These are phyloP conservation scores for Fraxinus floribunda DNA, from an alignment of 305 asterid species.

Conservation along the genomic window DNA sequence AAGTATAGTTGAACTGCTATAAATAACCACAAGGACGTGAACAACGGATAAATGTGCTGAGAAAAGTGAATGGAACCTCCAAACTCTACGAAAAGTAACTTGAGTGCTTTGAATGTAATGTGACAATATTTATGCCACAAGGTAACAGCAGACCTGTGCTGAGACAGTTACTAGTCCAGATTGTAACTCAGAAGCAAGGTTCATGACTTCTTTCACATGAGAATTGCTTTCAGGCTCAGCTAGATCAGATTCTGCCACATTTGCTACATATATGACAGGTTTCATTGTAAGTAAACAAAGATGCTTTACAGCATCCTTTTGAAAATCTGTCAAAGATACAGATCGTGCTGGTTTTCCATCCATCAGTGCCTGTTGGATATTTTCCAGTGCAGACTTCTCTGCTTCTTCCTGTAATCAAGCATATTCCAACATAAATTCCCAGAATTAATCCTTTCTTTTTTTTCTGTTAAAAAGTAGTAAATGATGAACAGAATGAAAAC, in stretches of 20 bases:
- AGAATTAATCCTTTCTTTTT: conserved; percentile 5
- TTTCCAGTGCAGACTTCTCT: conserved; percentile 84
- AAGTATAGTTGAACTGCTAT: background rate
- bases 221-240: conserved; percentile 74
- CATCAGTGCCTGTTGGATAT: conserved; percentile 66
- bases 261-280: conserved; percentile 89
- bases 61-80: background rate
- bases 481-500: conserved; percentile 8
- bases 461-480: background rate
- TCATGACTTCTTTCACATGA: conserved; percentile 72
- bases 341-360: conserved; percentile 97
- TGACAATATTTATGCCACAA: conserved; percentile 13
- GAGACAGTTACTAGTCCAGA: conserved; percentile 87
- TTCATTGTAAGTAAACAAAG: conserved; percentile 96
- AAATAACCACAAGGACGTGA: background rate
- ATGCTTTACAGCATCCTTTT: conserved; percentile 76
- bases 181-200: conserved; percentile 77
- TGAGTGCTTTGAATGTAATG: conserved; percentile 17
- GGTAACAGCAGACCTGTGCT: conserved; percentile 73
- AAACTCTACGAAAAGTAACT: background rate
- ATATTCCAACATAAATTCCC: conserved; percentile 13
- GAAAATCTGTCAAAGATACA: conserved; percentile 66
- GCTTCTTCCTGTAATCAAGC: conserved; percentile 81
- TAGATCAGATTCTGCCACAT: conserved; percentile 94
- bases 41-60: background rate